Evolutionary conservation across 2,329 filamentous ascomycete species (phyloP).

Genomic region (Colletotrichum siamense): DNA sequence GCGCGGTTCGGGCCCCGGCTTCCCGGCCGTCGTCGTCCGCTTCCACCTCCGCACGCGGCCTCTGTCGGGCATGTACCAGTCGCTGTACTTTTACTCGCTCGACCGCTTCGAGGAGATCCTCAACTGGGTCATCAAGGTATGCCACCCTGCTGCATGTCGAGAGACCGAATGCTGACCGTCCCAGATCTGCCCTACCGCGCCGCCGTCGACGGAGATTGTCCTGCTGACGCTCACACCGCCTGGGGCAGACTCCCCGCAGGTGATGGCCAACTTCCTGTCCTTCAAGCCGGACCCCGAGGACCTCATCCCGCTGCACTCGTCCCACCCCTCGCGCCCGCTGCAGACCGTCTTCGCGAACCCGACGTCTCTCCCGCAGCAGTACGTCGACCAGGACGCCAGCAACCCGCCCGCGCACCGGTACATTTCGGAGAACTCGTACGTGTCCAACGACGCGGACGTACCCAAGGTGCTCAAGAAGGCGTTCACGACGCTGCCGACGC

Average conservation of each 20-base stretch:
- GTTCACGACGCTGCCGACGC: constrained; percentile 52
- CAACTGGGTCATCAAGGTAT: constrained; percentile 50
- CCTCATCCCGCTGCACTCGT: constrained; percentile 4
- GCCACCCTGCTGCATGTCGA: neutral
- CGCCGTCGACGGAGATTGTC: constrained; percentile 45
- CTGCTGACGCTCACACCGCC: constrained; percentile 35
- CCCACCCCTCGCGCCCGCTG: constrained; percentile 23
- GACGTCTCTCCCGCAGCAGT: constrained; percentile 46
- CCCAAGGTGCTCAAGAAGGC: constrained; percentile 46
- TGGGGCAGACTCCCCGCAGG: constrained; percentile 30
- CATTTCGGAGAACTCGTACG: constrained; percentile 55
- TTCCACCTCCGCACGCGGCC: constrained; percentile 51
- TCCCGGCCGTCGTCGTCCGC: constrained; percentile 56
- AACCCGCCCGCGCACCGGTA: constrained; percentile 56
- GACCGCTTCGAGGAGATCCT: constrained; percentile 49
- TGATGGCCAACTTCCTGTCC: constrained; percentile 43
- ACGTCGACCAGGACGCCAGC: constrained; percentile 46
- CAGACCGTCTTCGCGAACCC: constrained; percentile 38
- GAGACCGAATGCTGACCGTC: neutral
- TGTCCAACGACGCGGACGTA: constrained; percentile 52
- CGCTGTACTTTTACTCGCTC: constrained; percentile 51
- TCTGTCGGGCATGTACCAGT: constrained; percentile 35
- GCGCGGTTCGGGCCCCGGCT: constrained; percentile 57
- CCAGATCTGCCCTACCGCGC: constrained; percentile 34
- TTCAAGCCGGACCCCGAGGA: constrained; percentile 39